Conservation (phyloP, 1,284 basidiomycete species). For the Apiotrichum mycotoxinovorans region DNA sequence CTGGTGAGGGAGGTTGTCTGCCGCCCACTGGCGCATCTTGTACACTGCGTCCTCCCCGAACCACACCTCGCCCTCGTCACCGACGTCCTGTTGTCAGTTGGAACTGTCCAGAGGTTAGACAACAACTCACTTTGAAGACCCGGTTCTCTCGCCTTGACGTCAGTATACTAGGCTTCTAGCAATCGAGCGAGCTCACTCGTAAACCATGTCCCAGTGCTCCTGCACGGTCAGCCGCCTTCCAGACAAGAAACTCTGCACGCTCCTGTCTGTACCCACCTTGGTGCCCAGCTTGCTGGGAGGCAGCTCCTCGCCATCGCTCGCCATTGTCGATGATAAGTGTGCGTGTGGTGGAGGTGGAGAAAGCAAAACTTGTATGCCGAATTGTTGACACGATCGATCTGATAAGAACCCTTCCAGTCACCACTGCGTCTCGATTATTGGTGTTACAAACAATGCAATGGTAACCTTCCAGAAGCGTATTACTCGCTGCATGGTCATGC, state of each 20-base stretch:
- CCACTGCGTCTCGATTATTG: too few species aligned
- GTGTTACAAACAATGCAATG: too few species aligned
- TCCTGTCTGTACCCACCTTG: slow-evolving; percentile 30
- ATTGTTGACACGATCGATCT: neutral
- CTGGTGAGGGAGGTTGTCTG: slow-evolving; percentile 30
- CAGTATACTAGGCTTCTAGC: neutral
- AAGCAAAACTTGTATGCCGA: neutral
- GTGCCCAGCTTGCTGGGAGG: slow-evolving; percentile 49
- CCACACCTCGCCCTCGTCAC: slow-evolving; percentile 44
- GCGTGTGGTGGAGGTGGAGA: neutral
- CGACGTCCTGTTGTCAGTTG: slow-evolving; percentile 9
- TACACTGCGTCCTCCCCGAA: slow-evolving; percentile 46
- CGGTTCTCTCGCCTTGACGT: slow-evolving; percentile 44
- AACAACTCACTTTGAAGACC: slow-evolving; percentile 38
- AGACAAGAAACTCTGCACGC: neutral
- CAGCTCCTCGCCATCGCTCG: slow-evolving; percentile 42
- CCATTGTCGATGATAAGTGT: slow-evolving; percentile 4
- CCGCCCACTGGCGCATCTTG: slow-evolving; percentile 49
- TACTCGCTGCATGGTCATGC: too few species aligned
- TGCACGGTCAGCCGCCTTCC: neutral
- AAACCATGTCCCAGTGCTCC: slow-evolving; percentile 50
- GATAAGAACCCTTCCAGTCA: neutral
- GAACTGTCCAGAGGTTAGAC: too few species aligned
- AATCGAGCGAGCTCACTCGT: slow-evolving; percentile 34
- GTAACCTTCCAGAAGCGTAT: too few species aligned